Evolutionary conservation across 768 basidiomycete species (phyloP).

Genomic region (Butyriboletus loyo): DNA sequence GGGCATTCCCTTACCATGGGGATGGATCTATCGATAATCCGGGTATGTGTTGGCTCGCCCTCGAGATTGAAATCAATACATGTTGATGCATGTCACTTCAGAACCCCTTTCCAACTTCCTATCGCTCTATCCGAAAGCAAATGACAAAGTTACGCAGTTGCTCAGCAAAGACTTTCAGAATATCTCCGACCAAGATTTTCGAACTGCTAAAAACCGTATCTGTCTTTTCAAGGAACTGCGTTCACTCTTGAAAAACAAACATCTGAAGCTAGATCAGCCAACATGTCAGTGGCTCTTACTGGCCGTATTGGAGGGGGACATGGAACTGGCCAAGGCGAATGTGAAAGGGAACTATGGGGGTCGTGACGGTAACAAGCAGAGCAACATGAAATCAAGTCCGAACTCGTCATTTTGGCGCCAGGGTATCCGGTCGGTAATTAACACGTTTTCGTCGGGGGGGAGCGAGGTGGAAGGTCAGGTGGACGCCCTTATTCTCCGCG

Average conservation of each 20-base stretch:
- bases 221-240: slow-evolving; percentile 4
- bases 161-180: neutral
- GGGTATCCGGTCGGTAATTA: neutral
- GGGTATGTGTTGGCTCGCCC: neutral
- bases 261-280: neutral
- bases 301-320: slow-evolving; percentile 2
- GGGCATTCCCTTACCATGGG: slow-evolving; percentile 2
- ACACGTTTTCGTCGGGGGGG: neutral
- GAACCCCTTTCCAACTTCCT: slow-evolving; percentile 10
- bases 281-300: neutral
- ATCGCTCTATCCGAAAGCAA: slow-evolving; percentile 13
- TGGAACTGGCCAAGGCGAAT: slow-evolving; percentile 3
- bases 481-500: slow-evolving; percentile 1
- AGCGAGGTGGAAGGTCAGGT: neutral
- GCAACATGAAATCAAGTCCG: too few relatives aligned
- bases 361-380: too few relatives aligned
- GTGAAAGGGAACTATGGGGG: neutral
- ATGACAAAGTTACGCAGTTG: neutral
- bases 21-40: neutral
- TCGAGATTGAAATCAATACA: neutral
- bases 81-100: neutral
- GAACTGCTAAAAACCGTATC: slow-evolving; percentile 14
- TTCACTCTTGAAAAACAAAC: neutral
- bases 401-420: neutral
- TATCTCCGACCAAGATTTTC: slow-evolving; percentile 13